Evolutionary conservation across 306 rosid species (phyloP).

Genomic region (Delonix regia): DNA sequence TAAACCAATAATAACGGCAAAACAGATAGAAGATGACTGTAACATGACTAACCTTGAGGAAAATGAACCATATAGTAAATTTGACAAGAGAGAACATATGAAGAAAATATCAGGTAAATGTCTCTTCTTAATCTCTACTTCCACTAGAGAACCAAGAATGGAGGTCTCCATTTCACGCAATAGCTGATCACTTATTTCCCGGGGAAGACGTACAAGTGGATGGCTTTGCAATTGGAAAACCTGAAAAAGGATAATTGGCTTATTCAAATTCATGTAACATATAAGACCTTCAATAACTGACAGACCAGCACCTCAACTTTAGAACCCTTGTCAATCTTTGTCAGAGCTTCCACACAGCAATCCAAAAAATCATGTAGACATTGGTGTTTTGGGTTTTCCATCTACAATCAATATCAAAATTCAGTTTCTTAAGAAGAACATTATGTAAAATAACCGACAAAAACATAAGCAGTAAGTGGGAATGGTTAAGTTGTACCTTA

Average conservation of each 20-base stretch:
- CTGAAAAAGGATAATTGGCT: conserved; percentile 47
- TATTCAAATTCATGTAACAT: conserved; percentile 32
- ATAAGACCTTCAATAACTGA: conserved; percentile 32
- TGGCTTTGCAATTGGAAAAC: conserved; percentile 46
- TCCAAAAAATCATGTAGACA: conserved; percentile 62
- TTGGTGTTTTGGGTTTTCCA: conserved; percentile 58
- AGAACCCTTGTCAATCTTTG: conserved; percentile 55
- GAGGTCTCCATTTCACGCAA: conserved; percentile 73
- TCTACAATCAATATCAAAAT: conserved; percentile 53
- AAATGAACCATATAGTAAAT: conserved; percentile 60
- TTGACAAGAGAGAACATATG: conserved; percentile 69
- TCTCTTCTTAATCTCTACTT: conserved; percentile 54
- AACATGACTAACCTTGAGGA: conserved; percentile 63
- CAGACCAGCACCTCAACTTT: conserved; percentile 61
- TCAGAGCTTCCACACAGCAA: conserved; percentile 75
- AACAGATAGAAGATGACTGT: conserved; percentile 13
- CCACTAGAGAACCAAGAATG: conserved; percentile 60
- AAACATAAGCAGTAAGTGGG: conserved; percentile 20
- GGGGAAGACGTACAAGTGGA: conserved; percentile 61
- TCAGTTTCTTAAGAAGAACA: conserved; percentile 18
- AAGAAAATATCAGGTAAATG: conserved; percentile 65
- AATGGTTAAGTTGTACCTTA: conserved; percentile 51
- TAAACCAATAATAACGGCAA: neutral
- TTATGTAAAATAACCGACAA: conserved; percentile 23
- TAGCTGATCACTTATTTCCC: conserved; percentile 68